Conservation (phyloP, 1,139 yeast genomes). For the Sugiyamaella grinbergsii region DNA sequence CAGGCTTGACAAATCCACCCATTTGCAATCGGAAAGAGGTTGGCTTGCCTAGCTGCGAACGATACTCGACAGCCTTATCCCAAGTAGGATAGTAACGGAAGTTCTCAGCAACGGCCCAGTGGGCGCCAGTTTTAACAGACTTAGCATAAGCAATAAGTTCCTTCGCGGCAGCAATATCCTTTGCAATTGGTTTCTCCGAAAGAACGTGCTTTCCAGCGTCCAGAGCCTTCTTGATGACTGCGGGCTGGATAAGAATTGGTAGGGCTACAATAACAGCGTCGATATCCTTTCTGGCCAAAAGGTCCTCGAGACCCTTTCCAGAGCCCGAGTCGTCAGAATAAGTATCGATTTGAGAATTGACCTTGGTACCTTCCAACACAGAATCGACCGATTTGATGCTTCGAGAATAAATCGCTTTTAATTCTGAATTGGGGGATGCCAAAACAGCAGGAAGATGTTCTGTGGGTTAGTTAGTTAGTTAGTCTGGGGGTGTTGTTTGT, state of each 20-base stretch:
- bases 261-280: slow-evolving; percentile 31
- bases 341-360: slow-evolving; percentile 18
- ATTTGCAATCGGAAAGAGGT: slow-evolving; percentile 23
- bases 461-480: slow-evolving; percentile 2
- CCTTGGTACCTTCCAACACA: slow-evolving; percentile 21
- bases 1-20: slow-evolving; percentile 22
- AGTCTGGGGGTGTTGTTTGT: background rate
- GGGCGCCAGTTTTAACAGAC: slow-evolving; percentile 19
- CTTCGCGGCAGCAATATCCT: slow-evolving; percentile 27
- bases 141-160: slow-evolving; percentile 23
- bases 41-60: slow-evolving; percentile 23
- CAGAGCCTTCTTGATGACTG: slow-evolving; percentile 26
- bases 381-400: slow-evolving; percentile 25
- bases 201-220: slow-evolving; percentile 31
- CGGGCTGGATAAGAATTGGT: slow-evolving; percentile 29
- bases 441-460: slow-evolving; percentile 32
- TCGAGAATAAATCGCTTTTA: slow-evolving; percentile 31
- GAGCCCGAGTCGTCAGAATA: slow-evolving; percentile 25
- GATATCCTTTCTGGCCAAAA: slow-evolving; percentile 28
- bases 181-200: slow-evolving; percentile 31
- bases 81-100: slow-evolving; percentile 25
- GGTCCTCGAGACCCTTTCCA: slow-evolving; percentile 25
- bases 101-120: slow-evolving; percentile 27
- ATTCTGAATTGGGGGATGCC: slow-evolving; percentile 24
- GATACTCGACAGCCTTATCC: slow-evolving; percentile 21